Base-by-base conservation (phyloP, 208 protist genomes). In the Trypanosoma boissoni region DNA sequence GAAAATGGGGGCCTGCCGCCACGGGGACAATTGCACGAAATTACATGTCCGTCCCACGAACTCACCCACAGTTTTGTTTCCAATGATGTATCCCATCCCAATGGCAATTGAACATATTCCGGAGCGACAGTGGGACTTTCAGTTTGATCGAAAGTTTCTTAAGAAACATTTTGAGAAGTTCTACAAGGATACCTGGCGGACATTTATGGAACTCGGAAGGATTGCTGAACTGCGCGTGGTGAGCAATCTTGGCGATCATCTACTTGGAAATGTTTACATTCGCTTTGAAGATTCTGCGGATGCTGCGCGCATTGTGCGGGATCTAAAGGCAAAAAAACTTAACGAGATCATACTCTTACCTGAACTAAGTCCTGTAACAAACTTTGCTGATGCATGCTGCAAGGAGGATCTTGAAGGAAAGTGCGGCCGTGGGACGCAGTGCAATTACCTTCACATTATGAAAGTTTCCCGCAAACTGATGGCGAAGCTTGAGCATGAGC, bases 381-480 rank as follows among this genome's bases (percentile, higher is more conserved):
- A 99, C 77, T 99, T 99, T 64, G 81, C 83, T 1, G 97, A 99
- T 67, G 97, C 97, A 39, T 91, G 93, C 71, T 99, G 98, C 85
- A 91, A 97, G 58, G 95, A 98, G 66, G 97, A 97, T 59, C 84
- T 98, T 31, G 91, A 97, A 62, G 77, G 76, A 45, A 72, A 79
- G 18, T 99, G 98, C 78, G 60, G 57, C 21, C 88, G 96, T 32
- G 96, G 95, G 5, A 78, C 82, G 23, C 95, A 98, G 74, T 99
- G 98, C 83, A 99, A 99, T 80, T 99, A 99, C 68, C 86, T 99
- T 54, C 98, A 99, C 75, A 82, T 98, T 36, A 94, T 98, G 76
- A 92, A 90, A 45, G 83, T 95, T 26, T 91, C 84, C 10, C 83
- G 86, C 16, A 81, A 80, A 52, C 73, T 95, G 24, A 68, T 90